A percentile compares a stretch with the other conserved stretches of the same genome.
These are phyloP conservation scores for Hypoxylon fragiforme DNA, from an alignment of 495 filamentous ascomycete species.

Conservation along the genomic window DNA sequence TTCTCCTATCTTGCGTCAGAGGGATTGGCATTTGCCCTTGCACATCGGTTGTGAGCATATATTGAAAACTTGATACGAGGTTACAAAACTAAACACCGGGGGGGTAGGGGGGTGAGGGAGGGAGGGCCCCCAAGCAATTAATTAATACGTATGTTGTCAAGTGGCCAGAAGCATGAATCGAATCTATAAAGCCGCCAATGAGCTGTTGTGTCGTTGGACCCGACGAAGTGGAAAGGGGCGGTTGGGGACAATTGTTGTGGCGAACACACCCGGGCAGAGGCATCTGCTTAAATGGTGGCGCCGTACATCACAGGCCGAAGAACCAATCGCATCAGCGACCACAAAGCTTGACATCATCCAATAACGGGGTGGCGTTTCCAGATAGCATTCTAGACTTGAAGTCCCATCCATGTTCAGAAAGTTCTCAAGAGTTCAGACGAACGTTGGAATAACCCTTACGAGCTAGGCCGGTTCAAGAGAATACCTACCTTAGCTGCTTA, in stretches of 20 bases:
- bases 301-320: constrained; percentile 13
- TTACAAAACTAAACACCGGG: too few species aligned
- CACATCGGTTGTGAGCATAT: constrained; percentile 33
- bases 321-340: constrained; percentile 13
- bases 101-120: too few species aligned
- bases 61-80: constrained; percentile 35
- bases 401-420: too few species aligned
- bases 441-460: background rate
- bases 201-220: constrained; percentile 14
- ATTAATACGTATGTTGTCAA: constrained; percentile 21
- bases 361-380: constrained; percentile 25
- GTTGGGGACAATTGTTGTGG: constrained; percentile 4
- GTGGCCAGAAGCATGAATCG: constrained; percentile 17
- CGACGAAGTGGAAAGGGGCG: constrained; percentile 26
- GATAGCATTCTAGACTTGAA: constrained; percentile 9
- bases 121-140: too few species aligned
- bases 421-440: constrained; percentile 1
- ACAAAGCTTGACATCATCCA: constrained; percentile 24
- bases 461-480: background rate
- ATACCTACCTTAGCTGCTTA: too few species aligned
- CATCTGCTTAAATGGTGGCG: constrained; percentile 27
- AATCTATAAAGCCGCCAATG: constrained; percentile 19
- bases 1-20: constrained; percentile 7
- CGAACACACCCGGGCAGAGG: constrained; percentile 15
- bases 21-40: constrained; percentile 5